Evolutionary conservation across 169 alveolate genomes (phyloP), one percentile per base, ranked within the genome.

Genomic region (Sarcocystis neurona): DNA sequence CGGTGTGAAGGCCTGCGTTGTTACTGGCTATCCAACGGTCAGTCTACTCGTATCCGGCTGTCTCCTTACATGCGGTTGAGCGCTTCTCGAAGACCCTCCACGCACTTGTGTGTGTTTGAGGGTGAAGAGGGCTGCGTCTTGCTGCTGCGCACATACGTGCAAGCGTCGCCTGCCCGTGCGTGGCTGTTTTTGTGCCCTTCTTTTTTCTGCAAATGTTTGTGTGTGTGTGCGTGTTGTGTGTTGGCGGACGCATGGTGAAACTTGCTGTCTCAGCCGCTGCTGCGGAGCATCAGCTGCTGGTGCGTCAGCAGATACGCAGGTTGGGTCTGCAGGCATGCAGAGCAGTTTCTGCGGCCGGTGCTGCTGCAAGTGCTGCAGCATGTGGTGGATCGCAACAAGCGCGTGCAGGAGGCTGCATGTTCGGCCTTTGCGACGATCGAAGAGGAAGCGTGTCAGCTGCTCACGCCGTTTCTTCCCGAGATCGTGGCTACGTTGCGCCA

Each of bases 391-490:
- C 92, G 96, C 47, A 97, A 96, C 93, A 97, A 97, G 85, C 88
- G 98, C n/a, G 98, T 97, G 39, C 98, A 97, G 90, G 98, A 97
- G 92, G 97, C 98, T 0, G 98, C 98, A 0, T 97, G 98, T 92
- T 94, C 97, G 46, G 97, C 98, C 58, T 93, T 96, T 77, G 98
- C 98, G 27, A 92, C 97, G 43, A 90, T 97, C 63, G 97, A 95
- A 39, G 98, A 97, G 74, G 95, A 91, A 20, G 94, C 97, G 39
- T 78, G 94, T 23, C 91, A 88, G 39, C 94, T 85, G 43, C 91
- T 96, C 32, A 63, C 84, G 66, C 96, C 95, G 20, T 94, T 91
- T 82, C 82, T 95, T 34, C 96, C 94, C 39, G 94, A 89, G 47
- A 95, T 95, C 48, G 87, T 94, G 58, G 89, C 93, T 43, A 91